Evolutionary conservation across 345 rosid species (phyloP).

Genomic region (Syzygium grande): DNA sequence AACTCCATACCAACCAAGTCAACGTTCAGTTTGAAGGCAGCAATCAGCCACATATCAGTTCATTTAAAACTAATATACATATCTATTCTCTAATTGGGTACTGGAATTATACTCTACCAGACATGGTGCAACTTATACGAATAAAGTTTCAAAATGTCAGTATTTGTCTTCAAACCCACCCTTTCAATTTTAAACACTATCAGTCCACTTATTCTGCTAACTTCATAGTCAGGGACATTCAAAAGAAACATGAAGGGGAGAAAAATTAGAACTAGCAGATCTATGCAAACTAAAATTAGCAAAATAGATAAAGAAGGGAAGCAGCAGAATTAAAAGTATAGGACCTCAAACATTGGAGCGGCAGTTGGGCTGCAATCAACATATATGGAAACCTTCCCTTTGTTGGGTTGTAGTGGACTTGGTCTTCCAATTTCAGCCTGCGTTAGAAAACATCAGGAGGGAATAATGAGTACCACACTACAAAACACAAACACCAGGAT

Average conservation of each 20-base stretch:
- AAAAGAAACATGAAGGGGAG: background rate
- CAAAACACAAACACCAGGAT: background rate
- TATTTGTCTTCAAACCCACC: background rate
- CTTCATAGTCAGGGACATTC: background rate
- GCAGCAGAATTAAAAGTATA: background rate
- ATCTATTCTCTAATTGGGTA: rapidly evolving
- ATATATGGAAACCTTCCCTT: slow-evolving; percentile 67
- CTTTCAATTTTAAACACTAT: background rate
- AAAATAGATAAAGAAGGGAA: background rate
- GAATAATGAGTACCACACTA: background rate
- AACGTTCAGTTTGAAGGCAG: background rate
- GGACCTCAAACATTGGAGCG: slow-evolving; percentile 78
- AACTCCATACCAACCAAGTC: background rate
- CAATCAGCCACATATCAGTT: background rate
- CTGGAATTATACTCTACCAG: background rate
- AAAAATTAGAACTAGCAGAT: background rate
- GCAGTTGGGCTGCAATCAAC: slow-evolving; percentile 90
- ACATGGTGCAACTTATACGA: background rate
- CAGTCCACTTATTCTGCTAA: background rate
- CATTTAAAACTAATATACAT: background rate
- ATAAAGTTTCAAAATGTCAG: background rate
- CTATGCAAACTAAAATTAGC: background rate
- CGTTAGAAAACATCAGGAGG: slow-evolving; percentile 2
- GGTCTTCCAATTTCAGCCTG: slow-evolving; percentile 96
- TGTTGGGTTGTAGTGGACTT: slow-evolving; percentile 58